Base-by-base conservation (phyloP, 768 basidiomycete genomes). In the Phaeolepiota aurea region DNA sequence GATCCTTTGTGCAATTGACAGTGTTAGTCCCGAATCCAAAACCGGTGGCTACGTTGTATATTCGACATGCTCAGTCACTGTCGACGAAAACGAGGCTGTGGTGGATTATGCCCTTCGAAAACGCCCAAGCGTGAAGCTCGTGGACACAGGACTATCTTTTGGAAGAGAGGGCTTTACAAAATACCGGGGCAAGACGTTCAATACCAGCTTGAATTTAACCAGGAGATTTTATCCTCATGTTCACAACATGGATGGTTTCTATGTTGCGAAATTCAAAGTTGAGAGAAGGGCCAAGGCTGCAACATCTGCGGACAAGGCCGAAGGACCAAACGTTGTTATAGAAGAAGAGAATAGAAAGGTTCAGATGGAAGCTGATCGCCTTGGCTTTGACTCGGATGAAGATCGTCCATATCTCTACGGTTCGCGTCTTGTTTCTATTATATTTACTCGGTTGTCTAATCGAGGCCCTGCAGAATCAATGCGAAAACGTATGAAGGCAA, bases 221-320 rank as follows among this genome's bases (percentile, higher is more conserved):
- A 69, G 91, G 50, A 69, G 96, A 45, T 94, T 91, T 61, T 94
- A 92, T 57, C 88, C 93, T 12, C 93, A 97, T 61, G 92, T 96
- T 52, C 93, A 97, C 65, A 99, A 99, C 63, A 96, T 98, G 93
- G 96, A 99, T 58, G 96, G 96, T 3, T 99, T 99, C 74, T 99
- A 76, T 60, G 93, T 98, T 41, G 94, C 94, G 44, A 98, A 98
- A 62, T 89, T 99, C 74, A 93, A 87, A 62, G 82, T 98, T n/a
- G 84, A 79, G 57, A 87, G 79, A 62, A 73, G 82, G 44, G 56
- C 65, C 36, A 92, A 86, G 64, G 53, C 43, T 23, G 54, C 53
- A 41, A 55, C 51, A 16, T 41, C 47, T 22, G 41, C 46, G 7
- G 44, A 51, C 28, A 59, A 59, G 35, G 48, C 48, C 5, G 59